Evolutionary conservation across 345 rosid genomes (phyloP), one percentile per base, ranked within the genome.

Genomic region (Camelina sativa): DNA sequence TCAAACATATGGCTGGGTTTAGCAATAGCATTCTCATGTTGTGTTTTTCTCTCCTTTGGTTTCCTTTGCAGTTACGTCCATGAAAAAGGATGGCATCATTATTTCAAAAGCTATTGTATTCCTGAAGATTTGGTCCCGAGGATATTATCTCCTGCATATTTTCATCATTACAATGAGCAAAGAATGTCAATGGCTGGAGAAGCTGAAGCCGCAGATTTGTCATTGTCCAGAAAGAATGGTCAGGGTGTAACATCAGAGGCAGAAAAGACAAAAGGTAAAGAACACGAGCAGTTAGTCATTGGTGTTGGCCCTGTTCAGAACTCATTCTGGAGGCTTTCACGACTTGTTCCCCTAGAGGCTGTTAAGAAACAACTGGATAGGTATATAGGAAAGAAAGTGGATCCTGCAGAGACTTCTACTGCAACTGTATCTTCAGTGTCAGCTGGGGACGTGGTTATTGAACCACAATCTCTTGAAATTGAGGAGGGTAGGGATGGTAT

Each of bases 91-190:
- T 94, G 98, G 98, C 95, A 94, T 73, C 89, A 90, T 25, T 83
- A 88, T 82, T 94, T 91, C 83, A 91, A 88, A 84, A 94, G 93
- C 80, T 94, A 88, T 80, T 94, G 98, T 79, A 94, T 94, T 72
- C 97, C 97, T 67, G 97, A 94, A 81, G 98, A 94, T 84, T 77
- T 94, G 70, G 97, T 94, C 76, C 98, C 97, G 12, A 95, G 96
- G 41, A 85, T 94, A 65, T 75, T 94, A 28, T 94, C 98, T 76
- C 98, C 98, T 56, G 97, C 98, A 62, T 94, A 94, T 84, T 94
- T 94, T 78, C 91, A 91, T 86, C 97, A 88, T 74, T 94, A 94
- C 73, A 91, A 86, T 80, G 87, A 83, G 17, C 97, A 88, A 63
- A 80, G 86, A 71, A 79, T 82, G 11, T 83, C 85, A 58, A 64